Base-by-base conservation (phyloP, 139 green algal genomes). In the Desmodesmus armatus region DNA sequence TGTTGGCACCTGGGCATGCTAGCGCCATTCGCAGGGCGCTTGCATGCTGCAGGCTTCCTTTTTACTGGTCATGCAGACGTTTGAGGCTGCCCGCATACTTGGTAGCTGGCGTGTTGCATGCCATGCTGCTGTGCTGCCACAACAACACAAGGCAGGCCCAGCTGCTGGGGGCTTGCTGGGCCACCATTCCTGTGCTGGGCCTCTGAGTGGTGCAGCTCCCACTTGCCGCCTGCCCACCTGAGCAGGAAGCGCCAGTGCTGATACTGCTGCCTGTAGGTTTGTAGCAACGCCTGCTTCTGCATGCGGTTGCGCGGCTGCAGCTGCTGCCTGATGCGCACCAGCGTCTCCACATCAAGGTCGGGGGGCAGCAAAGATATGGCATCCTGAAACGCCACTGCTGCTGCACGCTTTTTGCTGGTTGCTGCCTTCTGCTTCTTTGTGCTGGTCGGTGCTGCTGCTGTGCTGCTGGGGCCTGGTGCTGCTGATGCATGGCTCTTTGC, bases 241-340 rank as follows among this genome's bases (percentile, higher is more conserved):
- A 92, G 83, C 41, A 81, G 58, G 33, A 89, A 58, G 4, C 49
- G 78, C 88, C 88, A 92, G 23, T 80, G 81, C 15, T 41, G 49
- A 49, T 87, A 87, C 23, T 78, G 39, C 9, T 41, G 11, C 6
- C 40, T 65, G 43, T 88, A 63, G 35, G 29, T n/a, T 19, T 43
- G 23, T 41, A 87, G 13, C 29, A 90, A 84, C 6, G 39, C 49
- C 37, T 69, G 39, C 55, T 91, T 89, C 25, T 85, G 77, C 27
- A 81, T 84, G 31, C 70, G 29, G 69, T 90, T 66, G 44, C 87
- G 85, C 1, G 78, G 43, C 27, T 85, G 89, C 25, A 88, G 83
- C 55, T 82, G 67, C 11, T 44, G 70, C 44, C 58, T 44, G 25
- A 78, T 76, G 11, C 41, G n/a, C 17, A 49, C 41, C 3, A 91